phyloP scores from a whole-genome alignment of 768 basidiomycete genomes.

The Clitopilus passeckerianus region DNA sequence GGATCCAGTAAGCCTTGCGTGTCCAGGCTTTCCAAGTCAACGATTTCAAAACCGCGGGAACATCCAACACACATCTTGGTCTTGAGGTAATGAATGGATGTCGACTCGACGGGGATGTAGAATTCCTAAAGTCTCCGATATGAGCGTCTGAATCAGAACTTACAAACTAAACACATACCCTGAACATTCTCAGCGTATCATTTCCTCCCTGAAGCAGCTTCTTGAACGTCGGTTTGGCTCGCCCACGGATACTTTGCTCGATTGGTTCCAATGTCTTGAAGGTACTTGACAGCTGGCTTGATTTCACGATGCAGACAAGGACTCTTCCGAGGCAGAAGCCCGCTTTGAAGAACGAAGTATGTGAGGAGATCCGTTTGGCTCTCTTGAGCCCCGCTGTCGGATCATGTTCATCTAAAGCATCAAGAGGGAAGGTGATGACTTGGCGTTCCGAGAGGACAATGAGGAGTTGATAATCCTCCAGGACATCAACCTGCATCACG shows the following conservation, averaged over 20 bases:
- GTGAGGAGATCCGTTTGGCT: constrained; percentile 91
- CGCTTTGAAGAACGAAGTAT: constrained; percentile 97
- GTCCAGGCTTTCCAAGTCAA: constrained; percentile 94
- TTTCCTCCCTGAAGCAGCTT: constrained; percentile 93
- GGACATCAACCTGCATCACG: constrained; percentile 91
- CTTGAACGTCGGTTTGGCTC: constrained; percentile 88
- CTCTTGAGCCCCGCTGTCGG: constrained; percentile 89
- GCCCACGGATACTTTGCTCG: constrained; percentile 76
- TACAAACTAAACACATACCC: constrained; percentile 42
- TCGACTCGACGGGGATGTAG: constrained; percentile 97
- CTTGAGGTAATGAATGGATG: constrained; percentile 95
- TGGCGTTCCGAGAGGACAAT: constrained; percentile 99
- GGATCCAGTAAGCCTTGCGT: constrained; percentile 96
- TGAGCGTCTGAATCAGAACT: background rate
- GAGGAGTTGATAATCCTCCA: constrained; percentile 93
- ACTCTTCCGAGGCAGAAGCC: constrained; percentile 88
- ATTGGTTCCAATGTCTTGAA: constrained; percentile 98
- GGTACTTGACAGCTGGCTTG: constrained; percentile 89
- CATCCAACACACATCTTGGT: constrained; percentile 97
- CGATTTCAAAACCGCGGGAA: constrained; percentile 96
- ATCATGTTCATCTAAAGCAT: constrained; percentile 86
- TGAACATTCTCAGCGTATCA: constrained; percentile 89
- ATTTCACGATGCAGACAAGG: constrained; percentile 96
- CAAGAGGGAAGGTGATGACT: constrained; percentile 94
- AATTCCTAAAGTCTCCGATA: constrained; percentile 64